Evolutionary conservation across 2,329 filamentous ascomycete genomes (phyloP).

Genomic region (Alternaria infectoria): DNA sequence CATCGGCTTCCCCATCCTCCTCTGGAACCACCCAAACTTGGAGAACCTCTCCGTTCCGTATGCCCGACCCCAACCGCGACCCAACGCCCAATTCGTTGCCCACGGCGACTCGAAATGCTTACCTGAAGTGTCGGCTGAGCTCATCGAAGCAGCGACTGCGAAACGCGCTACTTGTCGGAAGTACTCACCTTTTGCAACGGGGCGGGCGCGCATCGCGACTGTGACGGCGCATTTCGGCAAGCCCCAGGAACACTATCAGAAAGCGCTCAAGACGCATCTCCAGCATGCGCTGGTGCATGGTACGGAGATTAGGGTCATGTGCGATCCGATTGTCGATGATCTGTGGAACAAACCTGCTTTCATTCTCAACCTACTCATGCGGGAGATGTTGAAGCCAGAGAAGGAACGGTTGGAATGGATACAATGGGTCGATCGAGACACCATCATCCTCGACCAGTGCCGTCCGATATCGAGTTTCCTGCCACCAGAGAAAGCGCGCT

Average conservation of each 20-base stretch:
- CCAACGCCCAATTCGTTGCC: conserved; percentile 17
- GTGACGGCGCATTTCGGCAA: conserved; percentile 50
- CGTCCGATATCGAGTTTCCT: conserved; percentile 51
- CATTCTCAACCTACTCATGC: conserved; percentile 49
- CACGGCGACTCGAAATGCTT: conserved; percentile 23
- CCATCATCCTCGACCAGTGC: conserved; percentile 52
- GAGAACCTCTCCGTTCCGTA: conserved; percentile 14
- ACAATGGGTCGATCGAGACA: conserved; percentile 55
- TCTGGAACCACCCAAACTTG: conserved; percentile 8
- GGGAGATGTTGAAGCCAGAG: conserved; percentile 44
- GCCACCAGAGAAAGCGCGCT: conserved; percentile 31
- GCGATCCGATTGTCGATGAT: conserved; percentile 50
- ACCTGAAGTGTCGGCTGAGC: conserved; percentile 11
- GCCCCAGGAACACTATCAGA: conserved; percentile 47
- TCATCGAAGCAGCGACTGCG: conserved; percentile 16
- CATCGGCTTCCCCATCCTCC: conserved; percentile 6
- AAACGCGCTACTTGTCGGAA: conserved; percentile 22
- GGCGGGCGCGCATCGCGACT: conserved; percentile 41
- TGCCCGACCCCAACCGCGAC: conserved; percentile 3
- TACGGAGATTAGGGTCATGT: conserved; percentile 52
- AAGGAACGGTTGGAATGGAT: conserved; percentile 52
- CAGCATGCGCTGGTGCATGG: conserved; percentile 39
- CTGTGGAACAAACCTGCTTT: conserved; percentile 56
- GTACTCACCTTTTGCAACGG: conserved; percentile 19
- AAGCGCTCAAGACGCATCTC: conserved; percentile 51